Conservation (phyloP, 1,139 yeast species). For the Pichia kudriavzevii region DNA sequence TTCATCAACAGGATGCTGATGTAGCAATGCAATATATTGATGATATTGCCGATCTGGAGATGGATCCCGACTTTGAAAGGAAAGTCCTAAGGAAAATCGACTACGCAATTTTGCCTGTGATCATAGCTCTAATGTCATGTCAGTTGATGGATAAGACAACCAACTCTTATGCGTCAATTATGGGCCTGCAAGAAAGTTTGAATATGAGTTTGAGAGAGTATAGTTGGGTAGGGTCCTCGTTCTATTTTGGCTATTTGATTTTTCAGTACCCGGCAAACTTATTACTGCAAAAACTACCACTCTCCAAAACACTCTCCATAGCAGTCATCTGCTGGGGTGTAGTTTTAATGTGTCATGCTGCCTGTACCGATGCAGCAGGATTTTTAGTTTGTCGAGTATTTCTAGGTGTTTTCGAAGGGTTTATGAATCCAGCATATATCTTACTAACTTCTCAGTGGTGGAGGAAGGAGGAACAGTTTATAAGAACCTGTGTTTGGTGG, state of each 20-base stretch:
- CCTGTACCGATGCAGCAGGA: slow-evolving; percentile 30
- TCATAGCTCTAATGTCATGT: slow-evolving; percentile 44
- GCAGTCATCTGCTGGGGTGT: slow-evolving; percentile 39
- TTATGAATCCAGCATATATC: slow-evolving; percentile 52
- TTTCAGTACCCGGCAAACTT: slow-evolving; percentile 38
- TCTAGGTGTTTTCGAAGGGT: slow-evolving; percentile 49
- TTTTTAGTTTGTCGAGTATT: slow-evolving; percentile 34
- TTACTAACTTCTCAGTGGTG: slow-evolving; percentile 48
- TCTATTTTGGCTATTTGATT: slow-evolving; percentile 42
- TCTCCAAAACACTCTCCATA: slow-evolving; percentile 32
- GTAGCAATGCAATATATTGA: slow-evolving; percentile 8
- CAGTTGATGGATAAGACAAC: slow-evolving; percentile 61
- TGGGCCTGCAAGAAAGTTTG: slow-evolving; percentile 38
- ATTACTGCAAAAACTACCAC: slow-evolving; percentile 35
- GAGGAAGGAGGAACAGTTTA: slow-evolving; percentile 43
- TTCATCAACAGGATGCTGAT: slow-evolving; percentile 9
- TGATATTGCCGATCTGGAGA: slow-evolving; percentile 11
- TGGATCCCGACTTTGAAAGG: slow-evolving; percentile 28
- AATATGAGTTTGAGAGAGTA: slow-evolving; percentile 43
- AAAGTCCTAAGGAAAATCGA: slow-evolving; percentile 39
- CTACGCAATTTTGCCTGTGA: slow-evolving; percentile 37
- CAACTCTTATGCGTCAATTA: slow-evolving; percentile 50
- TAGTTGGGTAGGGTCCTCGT: slow-evolving; percentile 47
- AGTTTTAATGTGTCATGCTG: slow-evolving; percentile 33
- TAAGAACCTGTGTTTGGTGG: slow-evolving; percentile 41